These are phyloP conservation scores for Dictyostelium discoideum DNA, from an alignment of 78 protist species.

Conservation along the genomic window dicty_2.7 NC_007089.4:4383501-4384000, in stretches of 20 bases:
- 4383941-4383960: neutral
- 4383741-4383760: slow-evolving; percentile 91
- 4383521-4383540: slow-evolving; percentile 87
- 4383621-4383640: neutral
- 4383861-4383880: slow-evolving; percentile 96
- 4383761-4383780: slow-evolving; percentile 84
- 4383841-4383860: slow-evolving; percentile 93
- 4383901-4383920: neutral
- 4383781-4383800: slow-evolving; percentile 87
- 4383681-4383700: slow-evolving; percentile 82
- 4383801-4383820: slow-evolving; percentile 94
- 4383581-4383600: neutral
- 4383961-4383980: neutral
- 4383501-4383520: slow-evolving; percentile 79
- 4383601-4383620: too few species aligned
- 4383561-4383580: neutral
- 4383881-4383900: slow-evolving; percentile 83
- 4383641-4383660: slow-evolving; percentile 70
- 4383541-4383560: slow-evolving; percentile 23
- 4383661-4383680: slow-evolving; percentile 66
- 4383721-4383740: slow-evolving; percentile 90
- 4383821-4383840: slow-evolving; percentile 97
- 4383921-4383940: neutral
- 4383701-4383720: slow-evolving; percentile 85
- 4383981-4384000: neutral